Base-by-base conservation (phyloP, 1,139 yeast species). In the Meyerozyma athensensis region DNA sequence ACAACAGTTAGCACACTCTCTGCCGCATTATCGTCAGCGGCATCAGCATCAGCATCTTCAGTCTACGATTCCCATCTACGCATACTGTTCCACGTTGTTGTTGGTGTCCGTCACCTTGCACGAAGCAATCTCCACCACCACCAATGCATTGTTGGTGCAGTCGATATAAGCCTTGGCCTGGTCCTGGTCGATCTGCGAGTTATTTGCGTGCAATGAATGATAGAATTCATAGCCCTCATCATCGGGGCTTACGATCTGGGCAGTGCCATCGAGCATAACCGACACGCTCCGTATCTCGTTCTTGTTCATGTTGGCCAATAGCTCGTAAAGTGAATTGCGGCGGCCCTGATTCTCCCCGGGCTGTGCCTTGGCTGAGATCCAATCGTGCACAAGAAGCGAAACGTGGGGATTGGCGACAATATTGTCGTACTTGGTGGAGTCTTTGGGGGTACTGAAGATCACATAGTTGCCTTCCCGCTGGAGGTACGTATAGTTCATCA, bases 81-180 rank as follows among this genome's bases (percentile, higher is more conserved):
- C n/a, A 47, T 66, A 79, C 46, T 70, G 65, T 39, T 69, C 65
- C 22, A 84, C 75, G 44, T 85, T 78, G 60, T 86, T 81, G 38
- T 81, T 77, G 12, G 80, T 74, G 52, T 89, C 96, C 7, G 95
- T 85, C n/a, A 87, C 86, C 53, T 82, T 83, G 26, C 87, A 89
- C 28, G 74, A 70, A 30, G 68, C 71, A 36, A 89, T 69, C 46
- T 70, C 72, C 31, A 89, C 80, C 40, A 85, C 65, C 14, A 89
- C 64, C 39, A 87, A 72, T 0, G 81, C 86, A 41, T 73, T 75
- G 38, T 79, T 74, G 16, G 75, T 83, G 36, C 77, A 77, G 36
- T 70, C 72, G 21, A 68, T 61, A 42, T 66, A 68, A 41, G 62
- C 65, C 39, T 61, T 61, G 39, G 86, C 77, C 54, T 82, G 92